A percentile compares a stretch with the other conserved stretches of the same genome.
Evolutionary conservation across 2,329 filamentous ascomycete genomes (phyloP).

Genomic region (Aspergillus aculeatus): DNA sequence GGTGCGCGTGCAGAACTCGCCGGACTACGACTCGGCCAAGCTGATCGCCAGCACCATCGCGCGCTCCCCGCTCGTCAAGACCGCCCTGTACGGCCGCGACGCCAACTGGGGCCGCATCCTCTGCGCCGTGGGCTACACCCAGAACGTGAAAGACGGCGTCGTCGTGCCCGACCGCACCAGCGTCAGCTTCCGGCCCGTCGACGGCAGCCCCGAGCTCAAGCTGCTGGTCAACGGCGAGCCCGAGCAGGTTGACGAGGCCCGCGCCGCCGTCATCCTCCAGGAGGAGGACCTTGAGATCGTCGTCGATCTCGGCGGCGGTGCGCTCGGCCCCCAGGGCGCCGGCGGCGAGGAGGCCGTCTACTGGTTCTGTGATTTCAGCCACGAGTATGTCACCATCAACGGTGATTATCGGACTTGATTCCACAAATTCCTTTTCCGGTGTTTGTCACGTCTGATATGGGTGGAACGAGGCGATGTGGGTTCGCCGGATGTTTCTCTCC

Average conservation of each 20-base stretch:
- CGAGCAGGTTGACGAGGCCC: conserved; percentile 59
- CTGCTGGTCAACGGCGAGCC: conserved; percentile 62
- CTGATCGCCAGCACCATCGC: conserved; percentile 85
- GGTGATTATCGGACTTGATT: conserved; percentile 62
- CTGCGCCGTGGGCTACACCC: conserved; percentile 84
- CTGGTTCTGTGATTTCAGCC: conserved; percentile 68
- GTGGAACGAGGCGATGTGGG: too few relatives aligned
- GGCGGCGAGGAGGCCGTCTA: conserved; percentile 56
- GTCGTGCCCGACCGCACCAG: conserved; percentile 57
- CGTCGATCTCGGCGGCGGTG: conserved; percentile 57
- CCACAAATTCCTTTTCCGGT: too few relatives aligned
- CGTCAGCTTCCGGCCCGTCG: conserved; percentile 61
- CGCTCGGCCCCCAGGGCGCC: conserved; percentile 39
- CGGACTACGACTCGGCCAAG: conserved; percentile 68
- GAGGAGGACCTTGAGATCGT: conserved; percentile 63
- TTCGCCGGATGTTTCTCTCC: too few relatives aligned
- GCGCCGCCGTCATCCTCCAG: conserved; percentile 60
- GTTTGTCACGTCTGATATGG: not conserved
- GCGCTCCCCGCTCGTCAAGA: conserved; percentile 91
- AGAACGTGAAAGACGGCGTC: conserved; percentile 45
- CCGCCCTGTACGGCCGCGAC: conserved; percentile 92
- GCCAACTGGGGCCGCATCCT: conserved; percentile 98
- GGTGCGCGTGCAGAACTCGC: conserved; percentile 75
- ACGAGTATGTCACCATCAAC: conserved; percentile 69
- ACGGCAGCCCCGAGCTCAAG: conserved; percentile 57